Evolutionary conservation across 139 green algal genomes (phyloP), one percentile per base, ranked within the genome.

Genomic region (Coccomyxa sp.): DNA sequence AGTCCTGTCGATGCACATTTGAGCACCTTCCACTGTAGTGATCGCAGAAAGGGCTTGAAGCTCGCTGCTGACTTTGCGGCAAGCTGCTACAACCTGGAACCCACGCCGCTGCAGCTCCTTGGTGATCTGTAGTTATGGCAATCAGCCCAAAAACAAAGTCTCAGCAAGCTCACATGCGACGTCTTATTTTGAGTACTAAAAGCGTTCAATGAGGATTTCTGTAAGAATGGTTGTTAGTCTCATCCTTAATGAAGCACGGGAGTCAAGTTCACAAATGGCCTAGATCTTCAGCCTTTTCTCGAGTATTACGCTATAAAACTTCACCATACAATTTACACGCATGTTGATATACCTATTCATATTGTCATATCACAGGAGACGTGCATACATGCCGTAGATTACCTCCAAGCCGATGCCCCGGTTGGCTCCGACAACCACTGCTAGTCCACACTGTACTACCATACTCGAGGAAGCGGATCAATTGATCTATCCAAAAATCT

Each of bases 351-450:
- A 14, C 16, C 21, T 21, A 71, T 71, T 9, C 4, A 71, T 14
- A 9, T 71, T 71, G 7, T 21, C 18, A 25, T 1, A 71, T 25
- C 18, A 71, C 21, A 71, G 1, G 10, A 15, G 4, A 28, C 63
- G 10, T 71, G 18, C 63, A 71, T 71, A 13, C 13, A 11, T 31
- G 30, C 57, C 17, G 80, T 79, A 10, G 68, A 0, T 13, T 81
- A 90, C 88, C 67, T 79, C 77, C 3, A 92, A 74, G n/a, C 89
- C 90, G 18, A 93, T 84, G 21, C 90, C 90, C 12, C 86, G 82
- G 82, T 87, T 93, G 10, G 67, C 88, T 77, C 81, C 85, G 31
- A 59, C 84, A 57, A 84, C 82, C 30, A 79, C 85, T 63, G 83
- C 30, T 63, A 89, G 21, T 25, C 18, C 21, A 28, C 21, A 1